phyloP scores from a whole-genome alignment of 768 basidiomycete genomes.

The Phlegmacium glaucopus region DNA sequence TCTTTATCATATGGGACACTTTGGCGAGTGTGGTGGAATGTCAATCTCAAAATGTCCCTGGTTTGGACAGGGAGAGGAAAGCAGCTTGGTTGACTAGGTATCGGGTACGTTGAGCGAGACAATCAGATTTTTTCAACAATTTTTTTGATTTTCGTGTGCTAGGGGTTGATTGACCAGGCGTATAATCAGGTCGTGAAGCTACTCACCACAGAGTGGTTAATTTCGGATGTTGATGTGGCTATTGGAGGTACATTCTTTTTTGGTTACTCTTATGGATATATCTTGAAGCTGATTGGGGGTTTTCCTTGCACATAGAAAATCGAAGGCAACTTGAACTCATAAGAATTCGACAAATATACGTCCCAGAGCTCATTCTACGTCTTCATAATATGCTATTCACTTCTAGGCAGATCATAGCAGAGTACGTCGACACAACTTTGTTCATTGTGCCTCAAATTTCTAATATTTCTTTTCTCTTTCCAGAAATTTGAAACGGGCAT shows the following conservation, averaged over 20 bases:
- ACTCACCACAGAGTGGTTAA: slow-evolving; percentile 76
- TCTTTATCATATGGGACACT: slow-evolving; percentile 73
- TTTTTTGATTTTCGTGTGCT: neutral
- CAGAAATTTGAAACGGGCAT: slow-evolving; percentile 73
- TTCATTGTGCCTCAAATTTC: neutral
- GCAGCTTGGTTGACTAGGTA: slow-evolving; percentile 64
- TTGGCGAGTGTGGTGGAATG: slow-evolving; percentile 60
- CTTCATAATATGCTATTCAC: slow-evolving; percentile 70
- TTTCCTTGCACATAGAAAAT: slow-evolving; percentile 32
- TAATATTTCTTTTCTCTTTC: neutral
- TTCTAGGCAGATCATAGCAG: slow-evolving; percentile 61
- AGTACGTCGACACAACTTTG: slow-evolving; percentile 45
- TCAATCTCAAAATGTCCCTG: slow-evolving; percentile 40
- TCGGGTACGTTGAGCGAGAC: slow-evolving; percentile 33
- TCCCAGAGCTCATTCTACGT: slow-evolving; percentile 87
- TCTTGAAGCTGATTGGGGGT: neutral
- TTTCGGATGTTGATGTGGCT: slow-evolving; percentile 47
- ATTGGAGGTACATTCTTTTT: slow-evolving; percentile 31
- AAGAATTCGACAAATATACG: slow-evolving; percentile 83
- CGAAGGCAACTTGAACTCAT: slow-evolving; percentile 63
- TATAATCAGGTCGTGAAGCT: slow-evolving; percentile 65
- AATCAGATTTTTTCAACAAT: neutral
- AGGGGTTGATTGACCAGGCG: slow-evolving; percentile 63
- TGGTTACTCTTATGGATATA: neutral
- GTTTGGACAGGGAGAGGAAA: slow-evolving; percentile 57